Base-by-base conservation (phyloP, 2,329 filamentous ascomycete species). In the Ilyonectria sp. region DNA sequence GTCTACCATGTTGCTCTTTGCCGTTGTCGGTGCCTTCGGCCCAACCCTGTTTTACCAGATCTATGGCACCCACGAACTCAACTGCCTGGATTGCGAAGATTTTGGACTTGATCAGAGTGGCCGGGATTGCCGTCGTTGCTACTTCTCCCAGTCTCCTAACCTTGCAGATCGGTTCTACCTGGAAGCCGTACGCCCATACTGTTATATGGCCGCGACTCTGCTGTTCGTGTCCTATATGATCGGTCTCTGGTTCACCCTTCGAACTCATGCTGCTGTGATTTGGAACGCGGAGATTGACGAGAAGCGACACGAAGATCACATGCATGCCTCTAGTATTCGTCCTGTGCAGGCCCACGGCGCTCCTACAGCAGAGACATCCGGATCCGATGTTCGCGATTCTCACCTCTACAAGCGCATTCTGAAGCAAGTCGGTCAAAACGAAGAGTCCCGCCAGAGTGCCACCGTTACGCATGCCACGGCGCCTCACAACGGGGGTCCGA, bases 21-120 rank as follows among this genome's bases (percentile, higher is more conserved):
- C 96, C 26, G 93, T 97, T 44, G 96, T 99, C 74, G 95, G 93
- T 69, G 94, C 95, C 9, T 99, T 99, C 81, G 93, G 95, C 0
- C 96, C 96, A 3, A 99, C 96, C 0, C 84, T 99, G 15, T 99
- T 99, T 83, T 99, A 98, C 82, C 95, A 99, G 78, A 97, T 99
- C 70, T 98, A 98, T 80, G 97, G 96, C 74, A 97, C 94, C 55
- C 96, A 99, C 78, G 94, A 99, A 82, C 88, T 99, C 59, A 96
- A 94, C 76, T 99, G 96, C 77, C 89, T 90, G 64, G 89, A 88
- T 63, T 91, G 88, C 68, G 82, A 87, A 54, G 86, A 90, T 69
- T 83, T 81, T 60, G 74, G 69, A 17, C 59, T 73, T 19, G 79
- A 78, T 37, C 79, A 82, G 5, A 75, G 77, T n/a, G 82, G 85